Conservation (phyloP, 768 basidiomycete genomes). For the Calocera viscosa region DNA sequence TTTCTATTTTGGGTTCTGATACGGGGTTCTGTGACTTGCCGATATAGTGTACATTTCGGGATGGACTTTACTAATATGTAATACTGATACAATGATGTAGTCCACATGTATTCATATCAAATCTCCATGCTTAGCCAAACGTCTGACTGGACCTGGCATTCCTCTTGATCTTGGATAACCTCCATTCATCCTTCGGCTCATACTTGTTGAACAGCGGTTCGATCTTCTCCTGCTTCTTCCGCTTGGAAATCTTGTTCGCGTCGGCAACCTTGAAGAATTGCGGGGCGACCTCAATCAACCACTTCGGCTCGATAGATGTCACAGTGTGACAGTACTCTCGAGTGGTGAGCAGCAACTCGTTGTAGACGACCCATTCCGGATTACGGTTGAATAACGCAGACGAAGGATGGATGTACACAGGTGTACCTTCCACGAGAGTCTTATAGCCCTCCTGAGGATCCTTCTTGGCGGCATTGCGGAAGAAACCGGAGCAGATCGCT, state of each 20-base stretch:
- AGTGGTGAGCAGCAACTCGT: conserved; percentile 93
- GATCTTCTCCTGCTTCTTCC: conserved; percentile 93
- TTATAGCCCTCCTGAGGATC: conserved; percentile 98
- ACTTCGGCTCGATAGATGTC: conserved; percentile 92
- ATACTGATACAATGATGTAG: neutral
- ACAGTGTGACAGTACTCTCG: conserved; percentile 89
- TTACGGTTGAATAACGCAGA: conserved; percentile 93
- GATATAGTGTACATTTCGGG: neutral
- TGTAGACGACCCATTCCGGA: conserved; percentile 93
- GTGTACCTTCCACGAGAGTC: conserved; percentile 93
- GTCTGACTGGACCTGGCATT: conserved; percentile 92
- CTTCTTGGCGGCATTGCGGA: conserved; percentile 97
- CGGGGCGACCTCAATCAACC: conserved; percentile 95
- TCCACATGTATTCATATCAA: neutral
- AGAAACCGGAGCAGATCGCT: conserved; percentile 95
- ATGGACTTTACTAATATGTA: conserved; percentile 1
- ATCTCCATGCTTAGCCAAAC: conserved; percentile 47
- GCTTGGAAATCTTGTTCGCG: conserved; percentile 91
- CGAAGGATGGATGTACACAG: conserved; percentile 96
- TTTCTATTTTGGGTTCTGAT: neutral
- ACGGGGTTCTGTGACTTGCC: neutral
- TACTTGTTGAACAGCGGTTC: conserved; percentile 93
- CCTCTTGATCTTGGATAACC: conserved; percentile 80
- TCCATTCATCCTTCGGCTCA: conserved; percentile 91
- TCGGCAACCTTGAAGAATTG: conserved; percentile 99